A percentile compares a stretch with the other conserved stretches of the same genome.
These are phyloP conservation scores for Talaromyces sp. DNA, from an alignment of 2,329 filamentous ascomycete species.

Conservation along the genomic window DNA sequence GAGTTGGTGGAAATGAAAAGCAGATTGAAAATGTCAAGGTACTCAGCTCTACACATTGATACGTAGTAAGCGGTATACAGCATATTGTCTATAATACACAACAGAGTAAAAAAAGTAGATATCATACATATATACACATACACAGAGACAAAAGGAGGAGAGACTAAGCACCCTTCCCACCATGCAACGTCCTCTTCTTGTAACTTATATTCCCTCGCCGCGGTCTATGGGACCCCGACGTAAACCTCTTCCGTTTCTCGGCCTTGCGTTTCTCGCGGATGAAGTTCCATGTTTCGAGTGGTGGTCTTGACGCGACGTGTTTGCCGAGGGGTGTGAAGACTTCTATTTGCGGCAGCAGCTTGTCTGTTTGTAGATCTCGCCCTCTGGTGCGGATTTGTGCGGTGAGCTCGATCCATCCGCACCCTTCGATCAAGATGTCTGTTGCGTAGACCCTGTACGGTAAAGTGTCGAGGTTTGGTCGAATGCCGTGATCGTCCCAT, in stretches of 20 bases:
- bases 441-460: conserved; percentile 77
- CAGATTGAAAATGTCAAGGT: background rate
- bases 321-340: conserved; percentile 83
- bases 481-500: conserved; percentile 62
- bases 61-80: background rate
- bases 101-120: background rate
- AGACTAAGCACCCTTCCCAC: conserved; percentile 17
- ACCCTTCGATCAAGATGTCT: conserved; percentile 87
- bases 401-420: conserved; percentile 88
- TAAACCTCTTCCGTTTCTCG: conserved; percentile 30
- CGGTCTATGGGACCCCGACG: conserved; percentile 20
- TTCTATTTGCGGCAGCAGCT: conserved; percentile 69
- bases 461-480: conserved; percentile 45
- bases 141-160: background rate
- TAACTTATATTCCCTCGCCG: conserved; percentile 28
- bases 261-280: conserved; percentile 33
- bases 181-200: conserved; percentile 26
- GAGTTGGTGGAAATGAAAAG: background rate
- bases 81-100: background rate
- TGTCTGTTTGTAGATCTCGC: background rate
- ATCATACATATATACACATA: background rate
- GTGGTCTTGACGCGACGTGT: conserved; percentile 58
- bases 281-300: conserved; percentile 38
- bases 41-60: too few relatives aligned
- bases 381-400: conserved; percentile 67